Conservation (phyloP, 2,329 filamentous ascomycete genomes). For the Amesomyces nigricolor region DNA sequence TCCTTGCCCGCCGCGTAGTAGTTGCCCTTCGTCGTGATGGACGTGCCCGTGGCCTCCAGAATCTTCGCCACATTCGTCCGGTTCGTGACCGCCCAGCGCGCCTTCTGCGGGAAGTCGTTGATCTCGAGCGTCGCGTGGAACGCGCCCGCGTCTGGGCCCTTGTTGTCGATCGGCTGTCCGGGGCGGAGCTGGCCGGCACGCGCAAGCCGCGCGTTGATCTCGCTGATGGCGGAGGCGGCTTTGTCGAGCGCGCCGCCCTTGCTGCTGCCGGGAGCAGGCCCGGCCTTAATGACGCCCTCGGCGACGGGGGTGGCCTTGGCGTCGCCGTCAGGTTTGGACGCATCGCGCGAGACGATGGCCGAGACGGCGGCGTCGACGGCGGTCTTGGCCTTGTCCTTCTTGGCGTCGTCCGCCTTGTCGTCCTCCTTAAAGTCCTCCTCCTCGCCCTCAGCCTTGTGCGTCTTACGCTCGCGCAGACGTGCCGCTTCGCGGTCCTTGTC, state of each 20-base stretch:
- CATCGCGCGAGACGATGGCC: conserved; percentile 49
- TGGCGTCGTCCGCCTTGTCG: conserved; percentile 60
- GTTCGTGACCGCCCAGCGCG: conserved; percentile 97
- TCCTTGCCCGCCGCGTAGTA: conserved; percentile 82
- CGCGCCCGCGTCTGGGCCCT: conserved; percentile 91
- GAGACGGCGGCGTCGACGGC: conserved; percentile 59
- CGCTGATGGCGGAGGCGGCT: conserved; percentile 82
- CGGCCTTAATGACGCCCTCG: conserved; percentile 30
- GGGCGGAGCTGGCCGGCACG: conserved; percentile 84
- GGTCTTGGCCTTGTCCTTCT: conserved; percentile 62
- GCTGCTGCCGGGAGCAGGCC: conserved; percentile 48
- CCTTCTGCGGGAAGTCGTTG: conserved; percentile 99
- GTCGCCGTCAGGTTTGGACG: conserved; percentile 40
- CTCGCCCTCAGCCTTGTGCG: conserved; percentile 81
- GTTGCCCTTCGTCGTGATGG: conserved; percentile 93
- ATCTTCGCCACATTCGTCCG: conserved; percentile 98
- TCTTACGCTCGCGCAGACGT: conserved; percentile 78
- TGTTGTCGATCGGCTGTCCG: conserved; percentile 95
- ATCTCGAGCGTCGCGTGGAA: conserved; percentile 98
- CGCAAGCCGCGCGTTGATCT: conserved; percentile 85
- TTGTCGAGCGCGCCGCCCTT: conserved; percentile 67
- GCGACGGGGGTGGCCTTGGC: conserved; percentile 27
- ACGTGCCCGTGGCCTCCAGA: conserved; percentile 86
- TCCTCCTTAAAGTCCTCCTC: conserved; percentile 76
- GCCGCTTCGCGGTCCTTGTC: conserved; percentile 88